A percentile compares a stretch with the other conserved stretches of the same genome.
These are phyloP conservation scores for Aleurites moluccanus DNA, from an alignment of 441 rosid genomes.

Conservation along the genomic window DNA sequence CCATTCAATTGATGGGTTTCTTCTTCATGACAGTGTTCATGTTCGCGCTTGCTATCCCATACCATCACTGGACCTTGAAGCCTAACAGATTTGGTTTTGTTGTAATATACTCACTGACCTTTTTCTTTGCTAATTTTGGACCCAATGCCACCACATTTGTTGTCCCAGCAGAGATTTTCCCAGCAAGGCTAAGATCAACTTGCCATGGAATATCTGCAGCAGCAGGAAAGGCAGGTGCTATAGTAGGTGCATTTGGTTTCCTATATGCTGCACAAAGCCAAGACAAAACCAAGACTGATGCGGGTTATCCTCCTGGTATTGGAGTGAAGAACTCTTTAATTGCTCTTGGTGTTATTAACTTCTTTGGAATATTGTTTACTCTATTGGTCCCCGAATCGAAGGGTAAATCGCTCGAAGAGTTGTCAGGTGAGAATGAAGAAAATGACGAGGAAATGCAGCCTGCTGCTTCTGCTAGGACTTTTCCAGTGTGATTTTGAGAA, in stretches of 20 bases:
- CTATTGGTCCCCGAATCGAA: constrained; percentile 71
- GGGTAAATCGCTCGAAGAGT: constrained; percentile 75
- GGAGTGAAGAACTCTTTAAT: constrained; percentile 68
- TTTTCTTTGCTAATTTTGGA: constrained; percentile 84
- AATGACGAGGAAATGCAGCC: constrained; percentile 21
- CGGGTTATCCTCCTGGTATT: constrained; percentile 76
- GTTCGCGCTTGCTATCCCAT: constrained; percentile 81
- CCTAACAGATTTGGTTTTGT: constrained; percentile 67
- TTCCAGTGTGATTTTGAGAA: constrained; percentile 34
- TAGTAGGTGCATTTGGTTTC: constrained; percentile 81
- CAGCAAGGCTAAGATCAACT: constrained; percentile 75
- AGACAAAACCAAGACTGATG: constrained; percentile 55
- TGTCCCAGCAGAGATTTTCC: constrained; percentile 88
- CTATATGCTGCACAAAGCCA: constrained; percentile 58
- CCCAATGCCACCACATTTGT: constrained; percentile 83
- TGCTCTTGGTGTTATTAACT: constrained; percentile 53
- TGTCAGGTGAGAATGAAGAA: constrained; percentile 64
- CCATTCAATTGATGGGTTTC: constrained; percentile 80
- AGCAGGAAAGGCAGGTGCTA: constrained; percentile 73
- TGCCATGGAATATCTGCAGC: constrained; percentile 92
- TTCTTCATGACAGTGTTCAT: constrained; percentile 86
- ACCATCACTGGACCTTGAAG: constrained; percentile 68
- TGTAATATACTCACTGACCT: constrained; percentile 62
- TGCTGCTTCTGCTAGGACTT: constrained; percentile 32
- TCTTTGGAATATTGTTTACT: constrained; percentile 59